Conservation (phyloP, 495 filamentous ascomycete species). For the Xylaria telfairii region DNA sequence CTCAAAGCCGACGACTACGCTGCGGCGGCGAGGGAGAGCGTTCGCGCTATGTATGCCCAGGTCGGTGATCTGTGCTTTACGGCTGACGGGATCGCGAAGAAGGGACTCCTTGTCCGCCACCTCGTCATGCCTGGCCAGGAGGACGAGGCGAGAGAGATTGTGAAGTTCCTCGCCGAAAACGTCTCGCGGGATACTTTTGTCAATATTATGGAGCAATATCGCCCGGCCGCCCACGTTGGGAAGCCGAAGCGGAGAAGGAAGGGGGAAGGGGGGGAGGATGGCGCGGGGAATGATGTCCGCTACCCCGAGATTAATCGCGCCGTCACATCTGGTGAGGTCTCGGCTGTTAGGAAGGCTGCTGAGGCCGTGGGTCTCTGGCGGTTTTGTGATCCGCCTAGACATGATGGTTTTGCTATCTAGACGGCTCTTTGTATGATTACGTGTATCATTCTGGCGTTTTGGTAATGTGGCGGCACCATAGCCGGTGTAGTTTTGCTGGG, state of each 20-base stretch:
- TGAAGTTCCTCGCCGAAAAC: slow-evolving; percentile 70
- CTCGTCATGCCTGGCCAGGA: slow-evolving; percentile 80
- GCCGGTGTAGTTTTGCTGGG: slow-evolving; percentile 53
- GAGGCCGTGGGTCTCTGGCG: slow-evolving; percentile 74
- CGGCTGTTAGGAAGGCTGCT: slow-evolving; percentile 65
- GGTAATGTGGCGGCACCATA: slow-evolving; percentile 35
- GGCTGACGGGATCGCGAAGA: slow-evolving; percentile 74
- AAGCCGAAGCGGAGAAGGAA: slow-evolving; percentile 52
- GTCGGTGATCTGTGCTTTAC: slow-evolving; percentile 81
- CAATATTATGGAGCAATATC: slow-evolving; percentile 81
- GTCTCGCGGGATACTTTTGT: slow-evolving; percentile 73
- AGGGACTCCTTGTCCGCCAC: slow-evolving; percentile 73
- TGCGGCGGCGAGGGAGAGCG: slow-evolving; percentile 68
- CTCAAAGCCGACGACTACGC: slow-evolving; percentile 77
- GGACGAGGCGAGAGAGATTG: slow-evolving; percentile 69
- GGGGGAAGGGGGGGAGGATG: slow-evolving; percentile 28
- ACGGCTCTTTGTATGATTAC: background rate
- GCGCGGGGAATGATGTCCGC: slow-evolving; percentile 53
- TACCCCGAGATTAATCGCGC: slow-evolving; percentile 80
- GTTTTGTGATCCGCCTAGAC: slow-evolving; percentile 71
- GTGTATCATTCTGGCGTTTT: background rate
- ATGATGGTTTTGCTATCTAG: slow-evolving; percentile 73
- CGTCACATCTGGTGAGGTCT: slow-evolving; percentile 66
- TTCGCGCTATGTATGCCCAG: slow-evolving; percentile 76
- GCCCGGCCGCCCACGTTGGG: slow-evolving; percentile 76